A percentile compares a stretch with the other conserved stretches of the same genome.
phyloP scores from a whole-genome alignment of 1,284 basidiomycete species.

The Pulchroboletus neoregius region DNA sequence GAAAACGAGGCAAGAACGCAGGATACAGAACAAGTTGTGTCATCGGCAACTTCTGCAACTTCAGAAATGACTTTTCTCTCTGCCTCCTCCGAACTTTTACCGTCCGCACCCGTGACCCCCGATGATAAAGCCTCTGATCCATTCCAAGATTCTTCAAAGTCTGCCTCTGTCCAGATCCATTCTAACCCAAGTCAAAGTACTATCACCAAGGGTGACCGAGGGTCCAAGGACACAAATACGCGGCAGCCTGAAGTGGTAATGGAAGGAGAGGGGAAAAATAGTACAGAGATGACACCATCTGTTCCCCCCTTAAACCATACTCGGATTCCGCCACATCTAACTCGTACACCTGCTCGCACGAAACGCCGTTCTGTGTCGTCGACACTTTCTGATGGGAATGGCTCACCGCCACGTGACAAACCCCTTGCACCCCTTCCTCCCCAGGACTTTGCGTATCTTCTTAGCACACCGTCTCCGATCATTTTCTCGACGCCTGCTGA shows the following conservation, averaged over 20 bases:
- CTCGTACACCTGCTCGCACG: conserved; percentile 89
- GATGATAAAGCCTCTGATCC: conserved; percentile 45
- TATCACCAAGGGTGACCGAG: conserved; percentile 23
- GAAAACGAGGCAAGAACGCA: conserved; percentile 30
- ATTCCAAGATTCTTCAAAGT: conserved; percentile 30
- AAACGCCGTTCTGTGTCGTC: conserved; percentile 93
- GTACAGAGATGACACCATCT: conserved; percentile 7
- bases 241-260: conserved; percentile 42
- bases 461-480: conserved; percentile 68
- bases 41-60: conserved; percentile 38
- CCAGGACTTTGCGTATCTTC: conserved; percentile 69
- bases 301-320: conserved; percentile 22
- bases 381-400: conserved; percentile 59
- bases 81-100: conserved; percentile 48
- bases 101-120: conserved; percentile 55
- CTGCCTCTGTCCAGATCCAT: conserved; percentile 35
- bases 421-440: conserved; percentile 40
- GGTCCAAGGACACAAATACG: conserved; percentile 9
- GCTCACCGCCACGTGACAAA: conserved; percentile 49
- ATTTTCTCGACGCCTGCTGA: conserved; percentile 86
- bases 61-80: conserved; percentile 54
- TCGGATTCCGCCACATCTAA: conserved; percentile 55
- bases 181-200: conserved; percentile 56
- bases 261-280: conserved; percentile 40
- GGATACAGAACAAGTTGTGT: conserved; percentile 44